Base-by-base conservation (phyloP, 176 grass and related monocot species). In the Aegilops umbellulata region DNA sequence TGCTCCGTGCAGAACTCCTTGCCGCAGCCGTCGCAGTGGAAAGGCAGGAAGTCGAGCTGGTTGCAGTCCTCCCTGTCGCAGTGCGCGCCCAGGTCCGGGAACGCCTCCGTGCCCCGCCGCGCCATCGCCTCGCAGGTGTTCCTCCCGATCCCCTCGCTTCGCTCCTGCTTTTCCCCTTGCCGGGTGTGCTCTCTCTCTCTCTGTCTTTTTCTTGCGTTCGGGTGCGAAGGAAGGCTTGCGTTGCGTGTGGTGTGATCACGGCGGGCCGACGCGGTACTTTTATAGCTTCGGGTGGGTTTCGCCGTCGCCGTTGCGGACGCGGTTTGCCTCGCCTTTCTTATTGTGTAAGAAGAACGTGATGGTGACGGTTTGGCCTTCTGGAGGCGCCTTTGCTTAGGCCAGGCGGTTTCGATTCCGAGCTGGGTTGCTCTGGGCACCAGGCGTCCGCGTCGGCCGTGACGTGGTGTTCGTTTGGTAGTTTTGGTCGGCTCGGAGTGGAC, bases 1-100 rank as follows among this genome's bases (percentile, higher is more conserved):
- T 97, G 95, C 42, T 90, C 95, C 46, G 89, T 62, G 79, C 95
- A 97, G 83, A 95, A 95, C 26, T 82, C 24, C 72, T 66, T 80
- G 38, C 83, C 83, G 76, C 95, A 95, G 32, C 95, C 91, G 80
- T 94, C 83, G 74, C 95, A 98, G 36, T 29, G 79, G 91, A 98
- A 98, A 17, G 93, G 95, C 74, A 98, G 88, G 84, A 98, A 95
- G 68, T 95, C 93, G 22, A 98, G 86, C 63, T 95, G 95, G 76
- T 89, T 93, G 91, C 95, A 98, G 63, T 79, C 93, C 2, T 83
- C 57, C 34, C 55, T 60, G 60, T 95, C 83, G 91, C 95, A 98
- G 74, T 98, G 95, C 68, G 83, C 87, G 16, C 95, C 95, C 51
- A 95, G 83, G 66, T 95, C 83, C 41, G 90, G 91, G 90, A 98